Conservation (phyloP, 768 basidiomycete genomes). For the Tulasnella sp. region DNA sequence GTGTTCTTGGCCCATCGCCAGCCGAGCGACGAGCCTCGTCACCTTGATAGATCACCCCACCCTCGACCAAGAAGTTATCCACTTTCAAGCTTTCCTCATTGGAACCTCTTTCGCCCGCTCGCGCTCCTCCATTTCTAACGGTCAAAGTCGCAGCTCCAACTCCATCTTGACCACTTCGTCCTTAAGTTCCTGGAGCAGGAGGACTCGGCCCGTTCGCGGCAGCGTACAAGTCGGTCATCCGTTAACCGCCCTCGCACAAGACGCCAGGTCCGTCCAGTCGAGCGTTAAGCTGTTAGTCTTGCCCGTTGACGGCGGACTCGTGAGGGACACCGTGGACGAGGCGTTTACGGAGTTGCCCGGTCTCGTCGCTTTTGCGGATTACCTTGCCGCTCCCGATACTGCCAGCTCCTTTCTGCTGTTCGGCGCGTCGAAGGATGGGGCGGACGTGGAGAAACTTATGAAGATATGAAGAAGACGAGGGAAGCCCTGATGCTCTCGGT, state of each 20-base stretch:
- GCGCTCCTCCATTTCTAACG: slow-evolving; percentile 27
- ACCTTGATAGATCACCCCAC: slow-evolving; percentile 18
- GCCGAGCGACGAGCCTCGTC: not conserved
- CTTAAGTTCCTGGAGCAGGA: not conserved
- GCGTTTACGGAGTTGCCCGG: no score
- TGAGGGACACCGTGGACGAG: no score
- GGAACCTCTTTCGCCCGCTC: not conserved
- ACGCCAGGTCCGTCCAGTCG: slow-evolving; percentile 44
- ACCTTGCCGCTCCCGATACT: no score
- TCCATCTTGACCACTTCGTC: not conserved
- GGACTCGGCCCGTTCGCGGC: not conserved
- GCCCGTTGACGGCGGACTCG: no score
- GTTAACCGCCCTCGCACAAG: slow-evolving; percentile 57
- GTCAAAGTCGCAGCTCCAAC: slow-evolving; percentile 27
- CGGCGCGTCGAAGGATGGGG: no score
- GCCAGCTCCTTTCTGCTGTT: no score
- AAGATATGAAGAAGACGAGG: no score
- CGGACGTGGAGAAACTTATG: no score
- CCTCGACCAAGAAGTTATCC: slow-evolving; percentile 32
- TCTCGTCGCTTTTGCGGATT: no score
- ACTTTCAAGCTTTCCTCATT: slow-evolving; percentile 32
- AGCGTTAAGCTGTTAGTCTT: no score
- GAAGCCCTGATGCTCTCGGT: no score
- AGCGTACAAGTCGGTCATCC: slow-evolving; percentile 38
- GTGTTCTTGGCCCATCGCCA: no score